A percentile compares a stretch with the other conserved stretches of the same genome.
phyloP scores from a whole-genome alignment of 495 filamentous ascomycete genomes.

The Aspergillus leporis region DNA sequence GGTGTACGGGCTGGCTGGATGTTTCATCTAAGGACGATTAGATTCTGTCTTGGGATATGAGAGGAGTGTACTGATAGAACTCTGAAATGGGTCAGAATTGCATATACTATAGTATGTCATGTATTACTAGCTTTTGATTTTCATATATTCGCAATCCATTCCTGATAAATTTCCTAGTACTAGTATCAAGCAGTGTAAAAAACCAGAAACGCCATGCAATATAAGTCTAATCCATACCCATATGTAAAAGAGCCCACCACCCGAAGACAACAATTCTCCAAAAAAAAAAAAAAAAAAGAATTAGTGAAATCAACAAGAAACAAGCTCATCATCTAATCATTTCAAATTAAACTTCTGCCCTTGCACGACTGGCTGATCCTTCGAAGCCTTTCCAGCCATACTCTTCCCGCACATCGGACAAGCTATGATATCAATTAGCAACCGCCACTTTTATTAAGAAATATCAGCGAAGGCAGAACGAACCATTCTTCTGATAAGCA shows the following conservation, averaged over 20 bases:
- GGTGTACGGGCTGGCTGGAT: background rate
- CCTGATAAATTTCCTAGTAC: background rate
- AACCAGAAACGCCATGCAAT: slow-evolving; percentile 27
- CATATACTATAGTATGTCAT: slow-evolving; percentile 49
- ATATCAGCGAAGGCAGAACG: slow-evolving; percentile 15
- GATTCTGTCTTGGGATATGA: background rate
- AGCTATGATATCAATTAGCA: slow-evolving; percentile 36
- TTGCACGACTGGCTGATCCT: slow-evolving; percentile 55
- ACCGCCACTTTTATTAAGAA: background rate
- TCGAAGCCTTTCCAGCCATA: slow-evolving; percentile 46
- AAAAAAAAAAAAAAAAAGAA: slow-evolving; percentile 1
- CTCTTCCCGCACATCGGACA: slow-evolving; percentile 69
- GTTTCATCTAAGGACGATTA: background rate
- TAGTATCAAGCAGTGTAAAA: background rate
- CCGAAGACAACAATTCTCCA: background rate
- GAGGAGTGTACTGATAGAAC: slow-evolving; percentile 16
- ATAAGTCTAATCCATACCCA: background rate
- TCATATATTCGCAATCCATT: slow-evolving; percentile 19
- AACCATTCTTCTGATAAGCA: slow-evolving; percentile 66
- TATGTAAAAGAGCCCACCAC: slow-evolving; percentile 1
- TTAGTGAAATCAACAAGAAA: background rate
- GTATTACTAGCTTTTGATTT: slow-evolving; percentile 47
- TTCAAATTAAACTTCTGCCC: slow-evolving; percentile 68
- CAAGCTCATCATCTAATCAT: slow-evolving; percentile 32
- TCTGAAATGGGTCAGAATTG: slow-evolving; percentile 26